Evolutionary conservation across 2,329 filamentous ascomycete genomes (phyloP), one percentile per base, ranked within the genome.

Genomic region (Fusarium sublunatum): DNA sequence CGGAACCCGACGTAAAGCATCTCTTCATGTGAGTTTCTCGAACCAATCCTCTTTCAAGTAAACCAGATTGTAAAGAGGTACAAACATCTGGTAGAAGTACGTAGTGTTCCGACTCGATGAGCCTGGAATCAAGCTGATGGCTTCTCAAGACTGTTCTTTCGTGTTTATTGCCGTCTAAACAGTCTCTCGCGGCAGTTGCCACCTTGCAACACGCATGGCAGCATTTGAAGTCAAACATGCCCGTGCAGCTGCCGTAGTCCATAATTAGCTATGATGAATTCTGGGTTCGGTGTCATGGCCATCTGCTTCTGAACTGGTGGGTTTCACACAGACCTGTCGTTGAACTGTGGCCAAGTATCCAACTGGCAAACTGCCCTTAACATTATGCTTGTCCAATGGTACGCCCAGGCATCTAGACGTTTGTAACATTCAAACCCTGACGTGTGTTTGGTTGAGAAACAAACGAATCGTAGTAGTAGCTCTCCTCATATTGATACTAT

Each of bases 121-220:
- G 61, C 44, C 31, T 29, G 44, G 44, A 51, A 36, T 50, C 35
- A 25, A 26, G 53, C 45, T 47, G 38, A 44, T 40, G 34, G 26
- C 24, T 57, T 57, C 25, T 44, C 47, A 50, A 58, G 57, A 29
- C 48, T 34, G 35, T 41, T 53, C 43, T 41, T 49, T 56, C 44
- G 44, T 49, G 44, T 58, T 58, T 53, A 47, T 46, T 57, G 31
- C 48, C 58, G 10, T 15, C 28, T 43, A 5, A 22, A 26, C 29
- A 15, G 47, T 54, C 51, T 46, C 15, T 43, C 26, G 43, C 47
- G 15, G 51, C 44, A 39, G 29, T 34, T 46, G 41, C 51, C 29
- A 22, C 32, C 46, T 67, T 43, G 36, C 50, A 64, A 58, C 39
- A 50, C 26, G 42, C 44, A 65, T 53, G 26, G 44, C 40, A 44